Percentiles rank a stretch among this genome's conserved stretches.
Evolutionary conservation across 805 yeast genomes (phyloP).

Genomic region (Priceomyces castillae): DNA sequence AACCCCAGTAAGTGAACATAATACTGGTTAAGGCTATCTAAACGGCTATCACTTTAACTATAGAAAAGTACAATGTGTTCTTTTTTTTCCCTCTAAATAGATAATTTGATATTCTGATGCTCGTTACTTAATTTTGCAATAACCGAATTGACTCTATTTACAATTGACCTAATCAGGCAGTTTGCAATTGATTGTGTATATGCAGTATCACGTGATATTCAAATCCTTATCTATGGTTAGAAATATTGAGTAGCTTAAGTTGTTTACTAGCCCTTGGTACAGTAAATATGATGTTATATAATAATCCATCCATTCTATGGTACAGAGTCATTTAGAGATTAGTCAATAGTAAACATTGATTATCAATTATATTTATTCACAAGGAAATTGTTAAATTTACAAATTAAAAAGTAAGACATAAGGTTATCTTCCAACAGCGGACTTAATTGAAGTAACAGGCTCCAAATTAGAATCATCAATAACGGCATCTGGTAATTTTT

Average conservation of each 20-base stretch:
- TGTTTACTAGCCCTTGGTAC: no score
- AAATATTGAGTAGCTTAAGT: no score
- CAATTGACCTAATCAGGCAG: neutral
- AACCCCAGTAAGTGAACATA: neutral
- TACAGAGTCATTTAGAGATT: no score
- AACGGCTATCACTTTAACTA: no score
- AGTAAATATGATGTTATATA: no score
- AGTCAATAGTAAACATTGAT: no score
- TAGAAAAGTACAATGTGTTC: neutral
- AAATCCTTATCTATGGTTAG: no score
- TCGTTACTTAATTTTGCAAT: neutral
- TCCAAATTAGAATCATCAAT: conserved; percentile 21
- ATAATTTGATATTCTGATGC: neutral
- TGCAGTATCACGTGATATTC: no score
- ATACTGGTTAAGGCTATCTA: no score
- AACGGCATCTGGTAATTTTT: conserved; percentile 15
- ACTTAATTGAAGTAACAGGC: conserved; percentile 29
- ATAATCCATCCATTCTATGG: no score
- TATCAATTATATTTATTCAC: neutral
- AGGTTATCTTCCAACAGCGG: conserved; percentile 26
- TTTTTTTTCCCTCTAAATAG: neutral
- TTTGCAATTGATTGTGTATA: no score
- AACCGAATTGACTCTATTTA: neutral
- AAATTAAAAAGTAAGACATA: neutral
- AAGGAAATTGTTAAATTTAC: neutral